Evolutionary conservation across 2,329 filamentous ascomycete genomes (phyloP).

Genomic region (Stagonosporopsis vannaccii): DNA sequence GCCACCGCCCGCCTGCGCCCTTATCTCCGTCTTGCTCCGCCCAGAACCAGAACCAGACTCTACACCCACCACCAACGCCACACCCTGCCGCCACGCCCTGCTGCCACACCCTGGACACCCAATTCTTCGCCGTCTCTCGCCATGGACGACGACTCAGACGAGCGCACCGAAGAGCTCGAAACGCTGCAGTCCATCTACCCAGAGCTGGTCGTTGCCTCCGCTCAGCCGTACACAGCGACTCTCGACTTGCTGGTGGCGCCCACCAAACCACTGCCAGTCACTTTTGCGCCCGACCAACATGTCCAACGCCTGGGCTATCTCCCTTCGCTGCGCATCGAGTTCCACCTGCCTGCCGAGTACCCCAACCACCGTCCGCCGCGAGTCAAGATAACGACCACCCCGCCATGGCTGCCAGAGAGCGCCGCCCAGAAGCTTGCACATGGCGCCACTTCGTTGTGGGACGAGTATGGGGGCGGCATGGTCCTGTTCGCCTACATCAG

Average conservation of each 20-base stretch:
- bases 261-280: constrained; percentile 55
- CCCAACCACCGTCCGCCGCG: constrained; percentile 60
- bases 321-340: constrained; percentile 62
- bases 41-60: constrained; percentile 5
- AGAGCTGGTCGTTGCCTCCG: constrained; percentile 61
- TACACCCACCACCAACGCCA: too few species aligned
- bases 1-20: constrained; percentile 22
- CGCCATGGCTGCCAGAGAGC: constrained; percentile 60
- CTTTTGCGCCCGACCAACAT: constrained; percentile 43
- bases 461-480: constrained; percentile 64
- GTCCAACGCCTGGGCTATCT: constrained; percentile 61
- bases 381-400: constrained; percentile 57
- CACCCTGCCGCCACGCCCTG: background rate
- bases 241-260: constrained; percentile 65
- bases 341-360: constrained; percentile 63
- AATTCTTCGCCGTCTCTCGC: background rate
- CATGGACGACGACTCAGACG: constrained; percentile 57
- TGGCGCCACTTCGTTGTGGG: constrained; percentile 63
- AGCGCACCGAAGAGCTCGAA: constrained; percentile 66
- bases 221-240: constrained; percentile 53
- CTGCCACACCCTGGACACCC: background rate
- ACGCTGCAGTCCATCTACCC: constrained; percentile 69
- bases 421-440: constrained; percentile 55
- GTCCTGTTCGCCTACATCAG: constrained; percentile 68
- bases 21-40: constrained; percentile 17